Base-by-base conservation (phyloP, 2,329 filamentous ascomycete species). In the Penicillium brasilianum region DNA sequence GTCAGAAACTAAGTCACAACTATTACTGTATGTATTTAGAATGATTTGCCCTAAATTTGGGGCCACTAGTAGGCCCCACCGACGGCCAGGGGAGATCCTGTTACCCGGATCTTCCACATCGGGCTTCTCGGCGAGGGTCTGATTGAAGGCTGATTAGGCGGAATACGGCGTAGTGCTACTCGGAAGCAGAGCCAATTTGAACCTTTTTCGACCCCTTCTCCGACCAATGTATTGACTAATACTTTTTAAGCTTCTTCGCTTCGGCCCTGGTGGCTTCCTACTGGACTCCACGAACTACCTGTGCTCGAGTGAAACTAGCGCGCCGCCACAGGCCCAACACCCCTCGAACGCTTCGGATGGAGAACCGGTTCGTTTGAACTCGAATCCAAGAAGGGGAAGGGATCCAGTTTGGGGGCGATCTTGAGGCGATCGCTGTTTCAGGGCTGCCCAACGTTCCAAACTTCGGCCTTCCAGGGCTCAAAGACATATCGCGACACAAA, bases 401-500 rank as follows among this genome's bases (percentile, higher is more conserved):
- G 25, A 28, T 30, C 44, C 44, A 32, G 44, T n/a, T 32, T 22
- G 44, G 16, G 25, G 55, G 55, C 48, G 56, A 60, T 60, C 55
- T 43, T 62, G 65, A 66, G 41, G 63, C 59, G 60, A 63, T 65
- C 61, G 59, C 32, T 52, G 61, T 67, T 67, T 68, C 63, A 66
- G 34, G n/a, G 50, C 43, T 36, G 43, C 49, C 52, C 37, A 25
- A 41, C 54, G 18, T 61, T 39, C 59, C 54, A 57, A 57, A 61
- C 54, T 43, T 58, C 18, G 32, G 18, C 36, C 48, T 16, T 34
- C 34, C 22, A 48, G 22, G 49, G 54, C 48, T 55, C 37, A 59
- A 53, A 57, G 51, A 61, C 56, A 62, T 54, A n/a, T 46, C 39
- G 52, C 25, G 55, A 63, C 58, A 20, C 49, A 20, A 25, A 13